These are phyloP conservation scores for Ophiocordyceps camponoti-floridani DNA, from an alignment of 2,329 filamentous ascomycete genomes.

Conservation along the genomic window DNA sequence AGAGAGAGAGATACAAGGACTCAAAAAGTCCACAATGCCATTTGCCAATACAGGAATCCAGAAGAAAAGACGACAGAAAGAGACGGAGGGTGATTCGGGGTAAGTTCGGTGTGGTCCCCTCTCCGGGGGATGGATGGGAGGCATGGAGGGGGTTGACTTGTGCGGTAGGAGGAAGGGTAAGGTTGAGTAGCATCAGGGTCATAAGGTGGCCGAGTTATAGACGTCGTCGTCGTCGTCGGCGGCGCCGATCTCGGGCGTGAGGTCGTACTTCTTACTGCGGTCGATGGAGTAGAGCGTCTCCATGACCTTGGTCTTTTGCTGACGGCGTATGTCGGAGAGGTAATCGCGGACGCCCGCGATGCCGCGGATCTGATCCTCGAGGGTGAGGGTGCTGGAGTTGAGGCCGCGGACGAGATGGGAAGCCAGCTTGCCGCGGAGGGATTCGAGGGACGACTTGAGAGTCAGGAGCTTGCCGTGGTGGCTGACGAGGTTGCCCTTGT, in stretches of 20 bases:
- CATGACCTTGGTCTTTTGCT: constrained; percentile 70
- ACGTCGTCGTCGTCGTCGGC: neutral
- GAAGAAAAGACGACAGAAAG: no score
- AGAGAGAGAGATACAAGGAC: neutral
- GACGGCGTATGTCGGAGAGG: constrained; percentile 54
- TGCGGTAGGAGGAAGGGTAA: no score
- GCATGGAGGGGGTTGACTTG: no score
- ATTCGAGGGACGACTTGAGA: constrained; percentile 74
- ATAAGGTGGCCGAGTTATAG: neutral
- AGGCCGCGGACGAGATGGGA: constrained; percentile 61
- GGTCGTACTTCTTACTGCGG: constrained; percentile 2
- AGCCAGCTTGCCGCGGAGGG: constrained; percentile 65
- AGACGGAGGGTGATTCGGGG: no score
- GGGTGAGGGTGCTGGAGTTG: constrained; percentile 49
- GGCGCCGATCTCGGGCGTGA: constrained; percentile 9
- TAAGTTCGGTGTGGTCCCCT: no score
- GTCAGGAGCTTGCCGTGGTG: constrained; percentile 73
- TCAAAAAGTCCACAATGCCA: no score
- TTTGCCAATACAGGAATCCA: no score
- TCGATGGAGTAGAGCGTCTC: constrained; percentile 37
- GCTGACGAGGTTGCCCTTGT: constrained; percentile 72
- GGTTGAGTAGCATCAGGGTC: neutral
- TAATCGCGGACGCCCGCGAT: constrained; percentile 66
- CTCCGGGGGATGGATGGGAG: no score
- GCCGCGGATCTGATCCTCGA: constrained; percentile 75